Conservation (phyloP, 768 basidiomycete genomes). For the Baorangia bicolor region DNA sequence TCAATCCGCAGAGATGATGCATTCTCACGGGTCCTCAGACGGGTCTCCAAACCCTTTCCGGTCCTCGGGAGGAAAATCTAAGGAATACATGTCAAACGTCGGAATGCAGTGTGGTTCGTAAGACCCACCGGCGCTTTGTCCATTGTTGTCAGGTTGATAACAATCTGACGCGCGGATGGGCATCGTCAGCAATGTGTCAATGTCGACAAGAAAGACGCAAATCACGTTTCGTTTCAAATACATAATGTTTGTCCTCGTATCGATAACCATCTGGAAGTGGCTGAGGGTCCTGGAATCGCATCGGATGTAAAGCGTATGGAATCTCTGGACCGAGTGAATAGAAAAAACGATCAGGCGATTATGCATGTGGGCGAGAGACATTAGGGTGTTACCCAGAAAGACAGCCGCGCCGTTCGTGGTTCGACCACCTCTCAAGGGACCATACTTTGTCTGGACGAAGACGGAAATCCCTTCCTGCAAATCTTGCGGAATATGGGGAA, state of each 20-base stretch:
- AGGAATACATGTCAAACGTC: background rate
- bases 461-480: background rate
- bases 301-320: constrained; percentile 66
- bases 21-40: constrained; percentile 61
- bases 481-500: constrained; percentile 14
- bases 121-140: constrained; percentile 50
- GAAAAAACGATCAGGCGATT: background rate
- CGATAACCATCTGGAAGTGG: constrained; percentile 51
- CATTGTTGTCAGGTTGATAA: constrained; percentile 60
- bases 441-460: constrained; percentile 51
- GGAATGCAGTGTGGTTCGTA: background rate
- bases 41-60: constrained; percentile 66
- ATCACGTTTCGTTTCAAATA: constrained; percentile 56
- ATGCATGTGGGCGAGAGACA: background rate
- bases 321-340: constrained; percentile 45
- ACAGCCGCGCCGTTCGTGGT: constrained; percentile 58
- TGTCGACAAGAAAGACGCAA: background rate
- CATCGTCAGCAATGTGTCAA: background rate
- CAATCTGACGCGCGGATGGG: constrained; percentile 40
- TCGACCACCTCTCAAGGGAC: constrained; percentile 56
- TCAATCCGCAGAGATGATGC: background rate
- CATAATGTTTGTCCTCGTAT: constrained; percentile 62
- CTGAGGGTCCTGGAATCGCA: constrained; percentile 62
- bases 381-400: constrained; percentile 51
- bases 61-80: constrained; percentile 50